Evolutionary conservation across 176 grass and related monocot genomes (phyloP).

Genomic region (Pontederia crassipes): DNA sequence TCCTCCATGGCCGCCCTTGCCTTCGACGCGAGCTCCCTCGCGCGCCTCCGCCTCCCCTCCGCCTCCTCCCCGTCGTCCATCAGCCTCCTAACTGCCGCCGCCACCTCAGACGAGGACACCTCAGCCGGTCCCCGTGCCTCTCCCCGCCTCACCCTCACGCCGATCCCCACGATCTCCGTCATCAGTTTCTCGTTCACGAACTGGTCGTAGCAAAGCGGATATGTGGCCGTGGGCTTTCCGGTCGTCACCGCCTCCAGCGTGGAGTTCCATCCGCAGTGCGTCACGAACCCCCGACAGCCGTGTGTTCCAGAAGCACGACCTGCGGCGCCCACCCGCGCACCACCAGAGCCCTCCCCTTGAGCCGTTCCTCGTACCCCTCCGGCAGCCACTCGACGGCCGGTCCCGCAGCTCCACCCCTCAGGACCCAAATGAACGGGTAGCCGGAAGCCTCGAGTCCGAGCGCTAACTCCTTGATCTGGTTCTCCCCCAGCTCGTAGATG

Average conservation of each 20-base stretch:
- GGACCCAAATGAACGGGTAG: slow-evolving; percentile 56
- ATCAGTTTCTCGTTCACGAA: slow-evolving; percentile 7
- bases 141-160: not conserved
- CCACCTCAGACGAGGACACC: not conserved
- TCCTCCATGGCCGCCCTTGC: not conserved
- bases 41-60: not conserved
- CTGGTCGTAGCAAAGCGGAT: not conserved
- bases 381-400: slow-evolving; percentile 25
- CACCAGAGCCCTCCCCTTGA: slow-evolving; percentile 22
- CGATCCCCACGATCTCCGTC: not conserved
- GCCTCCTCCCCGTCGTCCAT: slow-evolving; percentile 3
- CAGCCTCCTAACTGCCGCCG: not conserved
- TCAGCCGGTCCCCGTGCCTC: not conserved
- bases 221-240: slow-evolving; percentile 3
- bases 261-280: slow-evolving; percentile 86
- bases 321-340: not conserved
- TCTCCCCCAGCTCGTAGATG: not conserved
- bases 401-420: slow-evolving; percentile 19
- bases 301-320: slow-evolving; percentile 1
- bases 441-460: slow-evolving; percentile 22
- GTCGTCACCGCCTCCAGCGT: slow-evolving; percentile 44
- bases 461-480: slow-evolving; percentile 35
- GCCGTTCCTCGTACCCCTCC: slow-evolving; percentile 14
- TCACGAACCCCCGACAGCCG: slow-evolving; percentile 54
- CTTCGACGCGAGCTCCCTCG: not conserved